A percentile compares a stretch with the other conserved stretches of the same genome.
phyloP scores from a whole-genome alignment of 805 yeast genomes.

The Metschnikowia lunata region DNA sequence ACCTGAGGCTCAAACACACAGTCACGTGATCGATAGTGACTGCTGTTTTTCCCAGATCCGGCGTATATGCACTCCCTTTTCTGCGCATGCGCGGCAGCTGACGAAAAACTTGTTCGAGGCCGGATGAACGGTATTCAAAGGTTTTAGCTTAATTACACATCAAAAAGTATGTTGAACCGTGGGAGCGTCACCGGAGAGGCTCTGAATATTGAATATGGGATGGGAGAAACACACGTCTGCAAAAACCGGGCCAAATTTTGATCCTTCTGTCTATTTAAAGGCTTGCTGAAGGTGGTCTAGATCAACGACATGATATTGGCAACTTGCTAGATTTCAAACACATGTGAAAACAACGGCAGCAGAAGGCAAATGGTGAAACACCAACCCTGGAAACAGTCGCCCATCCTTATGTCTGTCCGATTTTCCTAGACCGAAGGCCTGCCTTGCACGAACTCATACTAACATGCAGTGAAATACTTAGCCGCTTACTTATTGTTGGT shows the following conservation, averaged over 20 bases:
- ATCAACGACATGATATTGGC: neutral
- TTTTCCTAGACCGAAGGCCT: neutral
- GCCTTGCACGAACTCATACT: constrained; percentile 14
- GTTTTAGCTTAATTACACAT: constrained; percentile 9
- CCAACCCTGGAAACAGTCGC: too few species aligned
- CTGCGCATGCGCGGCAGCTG: neutral
- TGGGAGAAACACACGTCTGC: neutral
- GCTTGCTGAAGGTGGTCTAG: neutral
- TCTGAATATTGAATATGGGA: neutral
- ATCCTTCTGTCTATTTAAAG: too few species aligned
- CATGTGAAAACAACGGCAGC: neutral
- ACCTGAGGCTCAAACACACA: too few species aligned
- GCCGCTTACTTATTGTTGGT: constrained; percentile 46
- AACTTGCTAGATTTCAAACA: neutral
- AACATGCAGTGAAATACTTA: constrained; percentile 42
- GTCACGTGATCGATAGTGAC: constrained; percentile 12
- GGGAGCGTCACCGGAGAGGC: neutral
- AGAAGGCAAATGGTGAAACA: too few species aligned
- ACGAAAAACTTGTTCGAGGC: constrained; percentile 12
- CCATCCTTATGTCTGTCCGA: neutral
- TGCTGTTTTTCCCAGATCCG: constrained; percentile 6
- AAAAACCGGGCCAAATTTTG: neutral
- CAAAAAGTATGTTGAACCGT: constrained; percentile 14
- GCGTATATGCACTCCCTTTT: neutral
- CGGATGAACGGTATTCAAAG: constrained; percentile 2